phyloP scores from a whole-genome alignment of 441 rosid genomes.

The Bruguiera hainesii region DNA sequence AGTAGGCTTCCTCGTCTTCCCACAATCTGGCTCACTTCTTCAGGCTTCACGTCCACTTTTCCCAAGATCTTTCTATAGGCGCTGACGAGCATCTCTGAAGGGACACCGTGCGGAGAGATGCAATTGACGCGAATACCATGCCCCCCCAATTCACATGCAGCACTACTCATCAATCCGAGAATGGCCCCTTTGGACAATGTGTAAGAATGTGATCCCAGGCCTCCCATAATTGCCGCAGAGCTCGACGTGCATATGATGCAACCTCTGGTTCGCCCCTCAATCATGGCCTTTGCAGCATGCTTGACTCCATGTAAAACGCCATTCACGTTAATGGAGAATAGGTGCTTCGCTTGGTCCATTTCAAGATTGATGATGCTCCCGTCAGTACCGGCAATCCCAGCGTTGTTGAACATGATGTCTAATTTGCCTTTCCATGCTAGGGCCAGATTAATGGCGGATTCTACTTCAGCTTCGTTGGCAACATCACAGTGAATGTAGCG shows the following conservation, averaged over 20 bases:
- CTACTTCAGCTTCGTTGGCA: conserved; percentile 53
- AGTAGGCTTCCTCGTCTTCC: conserved; percentile 63
- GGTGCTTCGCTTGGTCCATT: conserved; percentile 37
- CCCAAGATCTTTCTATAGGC: conserved; percentile 45
- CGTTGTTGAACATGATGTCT: conserved; percentile 77
- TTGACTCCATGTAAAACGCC: conserved; percentile 69
- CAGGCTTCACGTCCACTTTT: conserved; percentile 32
- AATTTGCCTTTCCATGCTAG: conserved; percentile 57
- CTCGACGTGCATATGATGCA: conserved; percentile 74
- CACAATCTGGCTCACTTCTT: conserved; percentile 47
- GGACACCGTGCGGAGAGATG: conserved; percentile 85
- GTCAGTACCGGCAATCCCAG: conserved; percentile 49
- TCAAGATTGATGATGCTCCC: conserved; percentile 63
- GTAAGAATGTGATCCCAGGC: conserved; percentile 71
- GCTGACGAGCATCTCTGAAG: conserved; percentile 66
- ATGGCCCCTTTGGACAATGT: conserved; percentile 66
- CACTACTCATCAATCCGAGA: conserved; percentile 49
- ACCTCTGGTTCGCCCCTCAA: conserved; percentile 47
- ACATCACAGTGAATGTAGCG: conserved; percentile 74
- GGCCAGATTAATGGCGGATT: conserved; percentile 54
- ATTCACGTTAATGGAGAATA: conserved; percentile 55
- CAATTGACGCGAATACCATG: conserved; percentile 72
- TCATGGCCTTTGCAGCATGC: conserved; percentile 73
- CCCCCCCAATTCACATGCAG: conserved; percentile 66
- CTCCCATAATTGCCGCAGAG: conserved; percentile 72